Evolutionary conservation across 1,284 basidiomycete species (phyloP), one percentile per base, ranked within the genome.

Genomic region (Exobasidium cylindrosporum): DNA sequence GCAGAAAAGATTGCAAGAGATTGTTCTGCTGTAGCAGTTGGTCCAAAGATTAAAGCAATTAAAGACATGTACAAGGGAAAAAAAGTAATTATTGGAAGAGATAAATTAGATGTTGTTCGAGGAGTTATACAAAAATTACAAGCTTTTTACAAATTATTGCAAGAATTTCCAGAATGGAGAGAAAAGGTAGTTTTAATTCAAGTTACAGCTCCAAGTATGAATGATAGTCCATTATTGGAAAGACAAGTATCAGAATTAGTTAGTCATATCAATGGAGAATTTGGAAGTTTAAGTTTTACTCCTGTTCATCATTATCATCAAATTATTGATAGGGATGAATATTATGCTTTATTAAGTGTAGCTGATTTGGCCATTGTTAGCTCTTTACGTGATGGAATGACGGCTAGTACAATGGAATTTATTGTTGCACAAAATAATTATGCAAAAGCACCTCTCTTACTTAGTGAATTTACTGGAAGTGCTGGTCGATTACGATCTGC

Each of bases 251-350:
- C 91, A 54, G 93, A 98, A 82, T 84, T 97, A 29, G 95, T 99
- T 61, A 89, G 91, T 45, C 91, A 93, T 73, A 97, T 99, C 83
- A 99, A 99, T 76, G 93, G 93, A 68, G 89, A 93, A 75, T 97
- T 93, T 79, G 96, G 95, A 43, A 89, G 88, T 64, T 83, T 98
- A 50, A 92, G 96, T 82, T 98, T 97, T 78, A 92, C 94, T 66
- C 95, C 96, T 10, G 91, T 97, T n/a, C 95, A 98, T 79, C 96
- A 98, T 79, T 98, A 97, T 55, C 95, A 98, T 82, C 95, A 98
- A 83, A 89, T 92, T 3, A 89, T 98, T 74, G 95, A 96, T 80
- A 68, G 82, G 80, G 92, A 97, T 81, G 95, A 98, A 82, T 98
- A 97, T 82, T 97, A 97, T 82, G 95, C 92, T 0, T 85, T 98